phyloP scores from a whole-genome alignment of 164 flowering plant genomes.

The Malania oleifera region DNA sequence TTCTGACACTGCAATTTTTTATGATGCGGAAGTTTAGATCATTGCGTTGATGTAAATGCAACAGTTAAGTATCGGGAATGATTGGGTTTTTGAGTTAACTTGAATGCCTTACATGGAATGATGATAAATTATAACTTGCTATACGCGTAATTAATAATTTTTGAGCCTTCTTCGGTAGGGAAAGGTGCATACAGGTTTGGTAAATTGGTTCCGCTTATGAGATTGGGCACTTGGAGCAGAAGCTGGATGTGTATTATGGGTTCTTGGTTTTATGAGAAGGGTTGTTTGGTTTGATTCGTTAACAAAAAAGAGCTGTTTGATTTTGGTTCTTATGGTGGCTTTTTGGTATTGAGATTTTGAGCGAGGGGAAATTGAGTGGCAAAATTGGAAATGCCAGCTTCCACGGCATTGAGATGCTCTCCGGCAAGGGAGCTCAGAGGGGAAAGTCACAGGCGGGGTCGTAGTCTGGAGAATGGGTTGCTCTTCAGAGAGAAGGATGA shows the following conservation, averaged over 20 bases:
- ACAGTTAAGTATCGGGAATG: not conserved
- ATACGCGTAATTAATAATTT: too few relatives aligned
- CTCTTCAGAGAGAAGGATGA: constrained; percentile 65
- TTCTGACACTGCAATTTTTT: not conserved
- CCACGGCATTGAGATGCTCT: constrained; percentile 68
- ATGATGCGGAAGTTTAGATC: not conserved
- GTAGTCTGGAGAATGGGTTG: constrained; percentile 65
- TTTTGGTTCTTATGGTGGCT: not conserved
- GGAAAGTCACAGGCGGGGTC: constrained; percentile 69
- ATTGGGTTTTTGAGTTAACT: constrained; percentile 1
- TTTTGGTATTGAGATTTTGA: constrained; percentile 12
- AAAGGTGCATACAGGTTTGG: not conserved
- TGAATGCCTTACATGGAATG: not conserved
- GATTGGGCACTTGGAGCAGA: not conserved
- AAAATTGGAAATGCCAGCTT: constrained; percentile 81
- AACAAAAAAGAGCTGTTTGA: too few relatives aligned
- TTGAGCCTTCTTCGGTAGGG: not conserved
- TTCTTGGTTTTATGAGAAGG: not conserved
- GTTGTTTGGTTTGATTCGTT: not conserved
- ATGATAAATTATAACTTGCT: too few relatives aligned
- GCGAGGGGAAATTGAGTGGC: constrained; percentile 10
- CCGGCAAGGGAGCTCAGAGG: constrained; percentile 53
- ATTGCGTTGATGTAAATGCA: not conserved
- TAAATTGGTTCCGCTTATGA: not conserved
- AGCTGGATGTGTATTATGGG: constrained; percentile 14